Evolutionary conservation across 2,329 filamentous ascomycete species (phyloP), one percentile per base, ranked within the genome.

Genomic region (Endoconidiophora polonica): DNA sequence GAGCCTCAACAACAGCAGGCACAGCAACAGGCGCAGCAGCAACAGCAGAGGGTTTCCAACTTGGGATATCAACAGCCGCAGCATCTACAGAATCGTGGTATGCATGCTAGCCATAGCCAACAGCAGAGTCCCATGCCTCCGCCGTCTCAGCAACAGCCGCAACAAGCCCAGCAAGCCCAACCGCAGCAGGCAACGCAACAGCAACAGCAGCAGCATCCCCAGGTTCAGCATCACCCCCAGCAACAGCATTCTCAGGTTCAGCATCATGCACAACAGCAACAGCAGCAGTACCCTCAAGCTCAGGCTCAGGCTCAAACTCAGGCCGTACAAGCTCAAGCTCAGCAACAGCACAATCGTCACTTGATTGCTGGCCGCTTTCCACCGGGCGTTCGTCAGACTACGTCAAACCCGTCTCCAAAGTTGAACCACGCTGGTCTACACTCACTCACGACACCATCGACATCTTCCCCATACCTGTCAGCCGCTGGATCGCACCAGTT

Each of bases 181-280:
- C n/a, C 24, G 16, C 46, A 48, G 39, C 47, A 49, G 39, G 23
- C 42, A 23, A 39, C 42, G 16, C 33, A 23, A 9, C 50, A 52
- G 22, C 38, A 43, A 48, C 52, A 56, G 23, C 52, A 52, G 20
- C 58, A 55, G 40, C 22, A 43, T 37, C 24, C 46, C 10, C 26
- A 29, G 26, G 26, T 7, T 10, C 26, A 29, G 26, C 26, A 29
- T 29, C 26, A 7, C 26, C 6, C 26, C 5, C 26, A 29, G 36
- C 23, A 40, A 29, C 26, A 41, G 50, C 43, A 45, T 18, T 24
- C 56, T 56, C 14, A 26, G 46, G 18, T 50, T 37, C 47, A 55
- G 43, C 26, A 29, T 10, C 23, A 58, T 33, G 56, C 57, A 33
- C 49, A 55, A 14, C 53, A 53, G 16, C 58, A 55, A 39, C 29